Percentiles rank a stretch among this genome's conserved stretches.
These are phyloP conservation scores for Pachysolen tannophilus DNA, from an alignment of 805 yeast genomes.

Conservation along the genomic window DNA sequence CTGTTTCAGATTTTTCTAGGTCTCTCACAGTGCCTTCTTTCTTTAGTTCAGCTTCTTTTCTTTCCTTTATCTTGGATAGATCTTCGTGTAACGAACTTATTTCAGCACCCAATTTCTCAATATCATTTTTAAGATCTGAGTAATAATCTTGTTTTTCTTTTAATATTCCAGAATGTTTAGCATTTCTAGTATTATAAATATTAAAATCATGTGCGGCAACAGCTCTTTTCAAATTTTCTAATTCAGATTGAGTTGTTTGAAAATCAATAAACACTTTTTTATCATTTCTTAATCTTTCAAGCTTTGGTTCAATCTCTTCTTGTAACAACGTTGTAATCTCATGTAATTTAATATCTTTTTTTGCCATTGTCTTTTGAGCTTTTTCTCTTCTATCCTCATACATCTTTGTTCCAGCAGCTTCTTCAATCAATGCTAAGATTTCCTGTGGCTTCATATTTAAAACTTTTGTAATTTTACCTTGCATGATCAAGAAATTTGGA, in stretches of 20 bases:
- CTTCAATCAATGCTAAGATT: conserved; percentile 85
- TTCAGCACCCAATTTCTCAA: conserved; percentile 44
- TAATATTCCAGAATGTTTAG: conserved; percentile 34
- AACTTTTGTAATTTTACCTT: conserved; percentile 96
- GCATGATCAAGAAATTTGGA: conserved; percentile 97
- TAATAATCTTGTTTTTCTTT: conserved; percentile 32
- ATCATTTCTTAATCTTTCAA: conserved; percentile 72
- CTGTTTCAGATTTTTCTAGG: conserved; percentile 50
- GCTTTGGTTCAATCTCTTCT: conserved; percentile 91
- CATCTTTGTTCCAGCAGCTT: conserved; percentile 96
- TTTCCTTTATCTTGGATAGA: conserved; percentile 40
- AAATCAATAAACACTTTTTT: conserved; percentile 78
- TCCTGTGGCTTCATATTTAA: conserved; percentile 93
- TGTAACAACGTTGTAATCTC: conserved; percentile 65
- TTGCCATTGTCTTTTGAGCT: conserved; percentile 86
- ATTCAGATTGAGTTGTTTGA: conserved; percentile 75
- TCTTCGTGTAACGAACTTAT: conserved; percentile 53
- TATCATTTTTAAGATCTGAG: conserved; percentile 31
- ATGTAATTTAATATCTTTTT: conserved; percentile 76
- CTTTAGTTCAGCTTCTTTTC: conserved; percentile 48
- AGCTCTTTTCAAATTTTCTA: conserved; percentile 66
- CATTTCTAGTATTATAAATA: conserved; percentile 29
- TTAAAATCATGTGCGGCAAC: conserved; percentile 73
- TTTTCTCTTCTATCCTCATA: conserved; percentile 90
- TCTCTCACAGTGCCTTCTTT: conserved; percentile 55